phyloP scores from a whole-genome alignment of 345 rosid species.

The Lepidium sativum region DNA sequence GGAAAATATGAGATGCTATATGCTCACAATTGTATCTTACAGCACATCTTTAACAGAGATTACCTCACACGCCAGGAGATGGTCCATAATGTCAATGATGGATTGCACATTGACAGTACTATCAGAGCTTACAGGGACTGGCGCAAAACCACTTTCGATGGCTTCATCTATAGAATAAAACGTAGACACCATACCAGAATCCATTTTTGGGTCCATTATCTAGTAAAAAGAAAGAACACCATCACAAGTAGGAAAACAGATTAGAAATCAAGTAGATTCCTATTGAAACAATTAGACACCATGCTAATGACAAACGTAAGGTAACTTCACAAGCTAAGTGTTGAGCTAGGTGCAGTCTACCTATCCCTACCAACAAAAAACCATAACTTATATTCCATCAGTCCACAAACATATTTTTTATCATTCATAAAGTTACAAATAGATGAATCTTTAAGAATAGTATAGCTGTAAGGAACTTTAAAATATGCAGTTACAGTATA shows the following conservation, averaged over 20 bases:
- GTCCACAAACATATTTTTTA: background rate
- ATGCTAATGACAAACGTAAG: background rate
- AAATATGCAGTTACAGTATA: background rate
- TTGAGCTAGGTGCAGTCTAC: background rate
- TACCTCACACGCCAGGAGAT: conserved; percentile 96
- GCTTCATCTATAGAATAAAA: conserved; percentile 93
- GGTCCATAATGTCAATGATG: conserved; percentile 88
- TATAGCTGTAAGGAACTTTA: background rate
- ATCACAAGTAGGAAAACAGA: background rate
- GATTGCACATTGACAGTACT: conserved; percentile 60
- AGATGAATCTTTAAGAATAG: background rate
- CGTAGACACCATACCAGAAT: conserved; percentile 73
- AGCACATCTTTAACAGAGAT: background rate
- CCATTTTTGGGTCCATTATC: conserved; percentile 99
- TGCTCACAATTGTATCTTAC: background rate
- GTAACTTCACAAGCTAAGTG: background rate
- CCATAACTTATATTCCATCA: background rate
- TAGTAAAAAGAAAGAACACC: conserved; percentile 18
- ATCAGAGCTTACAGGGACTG: conserved; percentile 62
- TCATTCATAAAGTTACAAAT: background rate
- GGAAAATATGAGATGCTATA: background rate
- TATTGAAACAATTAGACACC: background rate
- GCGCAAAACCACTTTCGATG: conserved; percentile 78
- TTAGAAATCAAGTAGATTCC: background rate
- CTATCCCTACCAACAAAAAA: background rate